Evolutionary conservation across 495 filamentous ascomycete genomes (phyloP), one percentile per base, ranked within the genome.

Genomic region (Talaromyces proteolyticus): DNA sequence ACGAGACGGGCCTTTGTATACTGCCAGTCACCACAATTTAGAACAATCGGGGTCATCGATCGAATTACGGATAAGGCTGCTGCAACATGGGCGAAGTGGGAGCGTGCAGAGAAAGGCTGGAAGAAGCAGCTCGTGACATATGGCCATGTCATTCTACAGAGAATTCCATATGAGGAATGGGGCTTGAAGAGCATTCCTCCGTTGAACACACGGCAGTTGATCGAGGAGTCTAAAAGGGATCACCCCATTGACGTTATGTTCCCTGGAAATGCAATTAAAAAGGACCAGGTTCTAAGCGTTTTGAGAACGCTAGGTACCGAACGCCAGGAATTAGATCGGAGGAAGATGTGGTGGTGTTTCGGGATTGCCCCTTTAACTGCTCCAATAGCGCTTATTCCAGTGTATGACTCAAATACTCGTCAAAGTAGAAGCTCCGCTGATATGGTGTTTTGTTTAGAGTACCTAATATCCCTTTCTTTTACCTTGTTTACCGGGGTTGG

Each of bases 391-490:
- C 60, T 97, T 39, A 67, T 98, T 36, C 93, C 93, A 34, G 48
- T 97, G 91, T 95, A 80, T 66, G 88, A 65, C 7, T 26, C 22
- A n/a, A n/a, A n/a, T n/a, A n/a, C 21, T 12, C 36, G 3, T 48
- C 37, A 26, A 19, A 20, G 4, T 26, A 18, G 6, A 40, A 14
- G 18, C 6, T 25, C 3, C 8, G 21, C 42, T 42, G 42, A 47
- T 26, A 18, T 6, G 21, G 16, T 47, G 18, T 1, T n/a, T 20
- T 16, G 16, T 19, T 12, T 60, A 95, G 91, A 40, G 72, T 96
- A 53, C 91, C 91, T 6, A 96, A 96, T 62, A 74, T 98, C n/a
- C 93, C 93, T 20, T 97, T 97, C 73, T 96, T 97, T 73, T 99
- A 97, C 61, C 73, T 96, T 16, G 78, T 75, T 2, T 99, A 94